Conservation (phyloP, 305 asterid genomes). For the Fraxinus ornus region DNA sequence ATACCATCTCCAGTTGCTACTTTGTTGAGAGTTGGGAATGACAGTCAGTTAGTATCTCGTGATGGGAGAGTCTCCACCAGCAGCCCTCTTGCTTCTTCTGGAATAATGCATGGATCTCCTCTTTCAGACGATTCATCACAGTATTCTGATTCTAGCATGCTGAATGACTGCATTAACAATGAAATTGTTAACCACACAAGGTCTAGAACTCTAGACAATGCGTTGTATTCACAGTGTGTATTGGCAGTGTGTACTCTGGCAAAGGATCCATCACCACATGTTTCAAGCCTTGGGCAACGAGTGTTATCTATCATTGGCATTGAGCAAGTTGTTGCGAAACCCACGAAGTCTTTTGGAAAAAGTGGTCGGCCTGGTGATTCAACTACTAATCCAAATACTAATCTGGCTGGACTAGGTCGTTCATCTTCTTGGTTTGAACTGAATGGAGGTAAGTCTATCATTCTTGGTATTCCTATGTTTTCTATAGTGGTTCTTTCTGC, state of each 20-base stretch:
- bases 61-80: slow-evolving; percentile 83
- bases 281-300: slow-evolving; percentile 77
- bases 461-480: neutral
- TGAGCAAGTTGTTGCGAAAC: slow-evolving; percentile 89
- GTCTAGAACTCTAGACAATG: slow-evolving; percentile 75
- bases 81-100: slow-evolving; percentile 88
- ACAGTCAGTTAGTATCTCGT: slow-evolving; percentile 53
- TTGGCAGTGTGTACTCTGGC: slow-evolving; percentile 85
- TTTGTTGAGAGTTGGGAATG: slow-evolving; percentile 61
- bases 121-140: slow-evolving; percentile 93
- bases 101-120: slow-evolving; percentile 93
- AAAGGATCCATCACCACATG: slow-evolving; percentile 99
- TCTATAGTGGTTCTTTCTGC: slow-evolving; percentile 1
- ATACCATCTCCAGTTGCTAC: slow-evolving; percentile 68
- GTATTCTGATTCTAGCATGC: slow-evolving; percentile 88
- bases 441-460: slow-evolving; percentile 67
- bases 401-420: slow-evolving; percentile 86
- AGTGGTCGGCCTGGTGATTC: slow-evolving; percentile 56
- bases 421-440: slow-evolving; percentile 96
- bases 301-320: slow-evolving; percentile 89
- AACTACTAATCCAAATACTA: slow-evolving; percentile 43
- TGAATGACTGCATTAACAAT: slow-evolving; percentile 65
- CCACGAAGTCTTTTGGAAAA: slow-evolving; percentile 48
- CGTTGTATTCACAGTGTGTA: slow-evolving; percentile 78
- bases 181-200: slow-evolving; percentile 66